Conservation (phyloP, 2,329 filamentous ascomycete species). For the Niveomyces coronatus region DNA sequence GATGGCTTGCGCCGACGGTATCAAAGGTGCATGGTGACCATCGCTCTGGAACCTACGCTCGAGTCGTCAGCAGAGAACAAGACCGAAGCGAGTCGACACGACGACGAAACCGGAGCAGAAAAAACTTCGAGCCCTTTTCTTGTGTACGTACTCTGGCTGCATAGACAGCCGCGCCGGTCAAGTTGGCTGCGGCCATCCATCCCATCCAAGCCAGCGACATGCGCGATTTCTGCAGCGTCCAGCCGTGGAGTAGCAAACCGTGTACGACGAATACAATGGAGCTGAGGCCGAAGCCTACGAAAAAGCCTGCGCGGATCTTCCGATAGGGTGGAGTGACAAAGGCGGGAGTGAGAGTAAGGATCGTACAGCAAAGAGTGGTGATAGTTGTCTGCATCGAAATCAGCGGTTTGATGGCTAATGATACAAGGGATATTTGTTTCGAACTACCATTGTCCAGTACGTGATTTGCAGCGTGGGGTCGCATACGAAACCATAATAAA, state of each 20-base stretch:
- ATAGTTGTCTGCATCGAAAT: conserved; percentile 2
- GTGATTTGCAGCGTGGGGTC: conserved; percentile 8
- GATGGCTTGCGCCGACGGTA: conserved; percentile 10
- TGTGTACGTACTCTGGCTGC: conserved; percentile 8
- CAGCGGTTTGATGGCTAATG: no score
- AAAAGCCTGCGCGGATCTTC: conserved; percentile 11
- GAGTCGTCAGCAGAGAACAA: background rate
- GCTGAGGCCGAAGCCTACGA: conserved; percentile 12
- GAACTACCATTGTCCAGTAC: conserved; percentile 12
- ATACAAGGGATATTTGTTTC: no score
- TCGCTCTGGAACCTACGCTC: conserved; percentile 9
- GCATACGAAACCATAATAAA: conserved; percentile 13
- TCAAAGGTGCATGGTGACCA: conserved; percentile 10
- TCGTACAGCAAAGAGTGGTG: conserved; percentile 9
- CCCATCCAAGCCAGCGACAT: conserved; percentile 12
- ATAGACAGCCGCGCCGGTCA: conserved; percentile 10
- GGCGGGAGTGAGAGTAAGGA: conserved; percentile 10
- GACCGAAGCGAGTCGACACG: background rate
- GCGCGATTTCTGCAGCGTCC: conserved; percentile 11
- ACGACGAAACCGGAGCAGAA: no score
- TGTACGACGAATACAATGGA: conserved; percentile 13
- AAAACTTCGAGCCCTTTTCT: no score
- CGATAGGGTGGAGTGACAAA: conserved; percentile 11
- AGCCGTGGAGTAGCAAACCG: conserved; percentile 10
- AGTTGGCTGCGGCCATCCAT: conserved; percentile 11